Evolutionary conservation across 495 filamentous ascomycete species (phyloP).

Genomic region (Talaromyces stipitatus): DNA sequence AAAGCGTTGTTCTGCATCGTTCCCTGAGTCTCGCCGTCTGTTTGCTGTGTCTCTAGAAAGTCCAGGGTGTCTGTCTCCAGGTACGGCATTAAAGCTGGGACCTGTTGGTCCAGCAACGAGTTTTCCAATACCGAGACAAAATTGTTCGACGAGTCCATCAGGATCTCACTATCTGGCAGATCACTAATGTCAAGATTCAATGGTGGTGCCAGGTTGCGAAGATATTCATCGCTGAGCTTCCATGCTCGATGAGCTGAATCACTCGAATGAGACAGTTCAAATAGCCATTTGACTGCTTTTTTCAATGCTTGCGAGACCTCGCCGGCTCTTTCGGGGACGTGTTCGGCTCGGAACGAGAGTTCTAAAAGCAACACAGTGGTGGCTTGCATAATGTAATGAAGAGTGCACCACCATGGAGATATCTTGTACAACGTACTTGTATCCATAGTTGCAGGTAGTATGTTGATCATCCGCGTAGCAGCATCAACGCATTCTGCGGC

Average conservation of each 20-base stretch:
- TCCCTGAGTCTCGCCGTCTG: not conserved
- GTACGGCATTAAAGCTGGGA: conserved; percentile 2
- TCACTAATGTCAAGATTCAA: conserved; percentile 21
- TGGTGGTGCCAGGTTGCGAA: conserved; percentile 36
- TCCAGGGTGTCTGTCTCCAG: not conserved
- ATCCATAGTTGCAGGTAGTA: conserved; percentile 42
- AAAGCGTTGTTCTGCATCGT: conserved; percentile 11
- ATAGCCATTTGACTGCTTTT: conserved; percentile 47
- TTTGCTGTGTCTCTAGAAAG: conserved; percentile 5
- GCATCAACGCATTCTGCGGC: conserved; percentile 51
- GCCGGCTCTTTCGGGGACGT: conserved; percentile 44
- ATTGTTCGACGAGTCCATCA: conserved; percentile 7
- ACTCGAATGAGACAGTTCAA: conserved; percentile 36
- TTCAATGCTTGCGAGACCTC: conserved; percentile 46
- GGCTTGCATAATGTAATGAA: conserved; percentile 59
- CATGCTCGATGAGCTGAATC: conserved; percentile 42
- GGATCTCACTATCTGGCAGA: conserved; percentile 17
- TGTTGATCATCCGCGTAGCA: conserved; percentile 44
- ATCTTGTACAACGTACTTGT: conserved; percentile 37
- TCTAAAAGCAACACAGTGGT: conserved; percentile 52
- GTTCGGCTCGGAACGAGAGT: conserved; percentile 43
- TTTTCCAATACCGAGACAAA: conserved; percentile 9
- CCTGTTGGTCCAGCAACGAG: conserved; percentile 20
- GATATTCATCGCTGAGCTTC: conserved; percentile 41
- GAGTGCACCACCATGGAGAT: conserved; percentile 55